Conservation (phyloP, 306 rosid genomes). For the Bauhinia variegata region DNA sequence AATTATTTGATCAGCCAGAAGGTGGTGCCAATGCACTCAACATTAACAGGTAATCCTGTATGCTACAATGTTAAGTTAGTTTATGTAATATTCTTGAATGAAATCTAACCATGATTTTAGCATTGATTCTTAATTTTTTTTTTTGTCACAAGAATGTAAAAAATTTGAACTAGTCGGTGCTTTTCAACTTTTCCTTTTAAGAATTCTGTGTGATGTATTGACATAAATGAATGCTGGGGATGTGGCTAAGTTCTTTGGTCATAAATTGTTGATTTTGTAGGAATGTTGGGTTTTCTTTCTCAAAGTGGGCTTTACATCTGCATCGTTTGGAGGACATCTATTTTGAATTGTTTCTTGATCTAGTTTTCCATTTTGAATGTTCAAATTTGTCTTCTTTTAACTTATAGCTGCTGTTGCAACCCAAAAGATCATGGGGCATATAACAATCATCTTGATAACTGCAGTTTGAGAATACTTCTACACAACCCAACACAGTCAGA, state of each 20-base stretch:
- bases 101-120: conserved; percentile 18
- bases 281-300: neutral
- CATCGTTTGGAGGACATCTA: too few relatives aligned
- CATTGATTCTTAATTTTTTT: neutral
- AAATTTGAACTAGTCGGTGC: neutral
- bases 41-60: conserved; percentile 70
- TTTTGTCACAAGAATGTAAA: neutral
- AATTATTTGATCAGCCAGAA: conserved; percentile 80
- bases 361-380: too few relatives aligned
- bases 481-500: conserved; percentile 67
- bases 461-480: conserved; percentile 86
- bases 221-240: too few relatives aligned
- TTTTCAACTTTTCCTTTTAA: neutral
- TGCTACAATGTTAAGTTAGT: conserved; percentile 8
- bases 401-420: conserved; percentile 16
- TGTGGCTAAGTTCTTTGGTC: too few relatives aligned
- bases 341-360: too few relatives aligned
- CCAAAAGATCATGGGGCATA: too few relatives aligned
- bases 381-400: neutral
- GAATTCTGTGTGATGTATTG: neutral
- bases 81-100: conserved; percentile 16
- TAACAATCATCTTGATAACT: conserved; percentile 37
- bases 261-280: too few relatives aligned
- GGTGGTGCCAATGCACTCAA: conserved; percentile 98
- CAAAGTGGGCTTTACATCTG: conserved; percentile 4